These are phyloP conservation scores for Vanderwaltozyma yarrowii DNA, from an alignment of 805 yeast genomes.

Conservation along the genomic window DNA sequence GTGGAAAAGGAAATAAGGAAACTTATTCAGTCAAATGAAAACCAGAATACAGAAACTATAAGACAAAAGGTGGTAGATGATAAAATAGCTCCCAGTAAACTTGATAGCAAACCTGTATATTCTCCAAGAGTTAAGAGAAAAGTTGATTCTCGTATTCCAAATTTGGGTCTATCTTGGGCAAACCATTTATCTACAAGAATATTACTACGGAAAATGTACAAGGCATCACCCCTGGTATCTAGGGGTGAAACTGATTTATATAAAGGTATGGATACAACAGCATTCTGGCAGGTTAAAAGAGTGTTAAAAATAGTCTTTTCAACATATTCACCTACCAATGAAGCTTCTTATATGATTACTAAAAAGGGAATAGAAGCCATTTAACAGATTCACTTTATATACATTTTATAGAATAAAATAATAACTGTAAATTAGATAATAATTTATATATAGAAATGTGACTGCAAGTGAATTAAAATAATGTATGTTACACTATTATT, in stretches of 20 bases:
- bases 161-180: constrained; percentile 48
- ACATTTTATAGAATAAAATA: not conserved
- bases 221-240: constrained; percentile 28
- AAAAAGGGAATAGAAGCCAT: constrained; percentile 19
- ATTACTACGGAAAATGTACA: constrained; percentile 34
- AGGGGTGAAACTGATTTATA: constrained; percentile 24
- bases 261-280: constrained; percentile 26
- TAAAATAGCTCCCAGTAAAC: not conserved
- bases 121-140: constrained; percentile 15
- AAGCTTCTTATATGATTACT: constrained; percentile 16
- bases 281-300: constrained; percentile 28
- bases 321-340: constrained; percentile 20
- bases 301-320: constrained; percentile 35
- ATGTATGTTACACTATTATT: no score
- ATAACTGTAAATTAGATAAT: not conserved
- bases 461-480: no score
- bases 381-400: not conserved
- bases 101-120: not conserved
- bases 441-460: no score
- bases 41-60: not conserved
- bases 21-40: constrained; percentile 2
- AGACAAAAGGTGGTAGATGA: not conserved
- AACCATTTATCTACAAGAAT: constrained; percentile 42
- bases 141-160: constrained; percentile 35
- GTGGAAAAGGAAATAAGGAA: constrained; percentile 14